A percentile compares a stretch with the other conserved stretches of the same genome.
These are phyloP conservation scores for Saccharomycopsis fibuligera DNA, from an alignment of 805 yeast species.

Conservation along the genomic window DNA sequence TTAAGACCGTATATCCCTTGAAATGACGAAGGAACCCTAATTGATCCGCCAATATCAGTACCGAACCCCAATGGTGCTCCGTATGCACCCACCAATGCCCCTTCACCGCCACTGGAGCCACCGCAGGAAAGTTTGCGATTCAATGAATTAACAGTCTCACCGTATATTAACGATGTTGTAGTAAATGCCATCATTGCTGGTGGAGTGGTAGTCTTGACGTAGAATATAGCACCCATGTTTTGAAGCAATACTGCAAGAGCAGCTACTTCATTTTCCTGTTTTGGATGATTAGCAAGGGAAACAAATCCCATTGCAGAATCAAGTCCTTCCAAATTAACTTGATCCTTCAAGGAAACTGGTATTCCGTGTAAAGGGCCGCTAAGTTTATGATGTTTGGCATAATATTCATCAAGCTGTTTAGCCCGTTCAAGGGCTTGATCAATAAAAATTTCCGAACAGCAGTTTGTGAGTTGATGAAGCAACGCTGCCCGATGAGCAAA, in stretches of 20 bases:
- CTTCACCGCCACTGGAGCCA: conserved; percentile 74
- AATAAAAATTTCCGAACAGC: conserved; percentile 36
- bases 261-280: conserved; percentile 4
- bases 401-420: conserved; percentile 46
- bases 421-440: conserved; percentile 57
- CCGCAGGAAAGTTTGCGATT: conserved; percentile 57
- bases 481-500: conserved; percentile 53
- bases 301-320: conserved; percentile 46
- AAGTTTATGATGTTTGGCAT: conserved; percentile 37
- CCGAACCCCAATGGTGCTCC: conserved; percentile 63
- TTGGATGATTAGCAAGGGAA: conserved; percentile 7
- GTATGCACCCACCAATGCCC: conserved; percentile 51
- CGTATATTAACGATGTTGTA: conserved; percentile 53
- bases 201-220: conserved; percentile 62
- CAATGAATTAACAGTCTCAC: conserved; percentile 52
- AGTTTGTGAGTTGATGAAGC: conserved; percentile 47
- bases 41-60: conserved; percentile 68
- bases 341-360: conserved; percentile 54
- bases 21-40: conserved; percentile 63
- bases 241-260: conserved; percentile 3
- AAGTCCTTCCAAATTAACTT: conserved; percentile 36
- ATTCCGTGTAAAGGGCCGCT: conserved; percentile 63
- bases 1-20: conserved; percentile 57
- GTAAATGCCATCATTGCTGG: conserved; percentile 67
- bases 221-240: conserved; percentile 50